phyloP scores from a whole-genome alignment of 192 early-diverging fungal species.

The Lunasporangiospora selenospora region DNA sequence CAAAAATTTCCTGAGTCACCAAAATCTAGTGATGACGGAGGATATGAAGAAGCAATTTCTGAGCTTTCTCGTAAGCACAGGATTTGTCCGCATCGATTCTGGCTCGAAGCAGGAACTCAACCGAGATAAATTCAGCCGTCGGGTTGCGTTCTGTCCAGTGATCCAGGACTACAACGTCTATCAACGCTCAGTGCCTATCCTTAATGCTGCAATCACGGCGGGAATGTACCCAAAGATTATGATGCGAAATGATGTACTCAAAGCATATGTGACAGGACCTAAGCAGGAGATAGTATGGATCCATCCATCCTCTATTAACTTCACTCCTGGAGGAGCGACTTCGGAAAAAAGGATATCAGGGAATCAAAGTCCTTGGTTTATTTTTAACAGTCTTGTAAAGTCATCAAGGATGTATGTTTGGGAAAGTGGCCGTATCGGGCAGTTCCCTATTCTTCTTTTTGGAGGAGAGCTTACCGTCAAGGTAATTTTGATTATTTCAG shows the following conservation, averaged over 20 bases:
- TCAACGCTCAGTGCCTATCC: slow-evolving; percentile 51
- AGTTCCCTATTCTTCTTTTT: slow-evolving; percentile 56
- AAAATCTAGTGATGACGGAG: slow-evolving; percentile 60
- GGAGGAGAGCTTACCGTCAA: slow-evolving; percentile 53
- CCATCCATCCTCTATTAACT: slow-evolving; percentile 83
- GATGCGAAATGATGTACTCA: slow-evolving; percentile 48
- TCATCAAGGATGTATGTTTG: slow-evolving; percentile 58
- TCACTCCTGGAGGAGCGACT: slow-evolving; percentile 39
- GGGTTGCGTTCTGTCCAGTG: slow-evolving; percentile 46
- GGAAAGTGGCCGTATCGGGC: slow-evolving; percentile 54
- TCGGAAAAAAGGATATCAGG: no score
- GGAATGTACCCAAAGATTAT: slow-evolving; percentile 85
- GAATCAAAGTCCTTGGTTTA: slow-evolving; percentile 48
- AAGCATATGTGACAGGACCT: slow-evolving; percentile 49
- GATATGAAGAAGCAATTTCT: slow-evolving; percentile 65
- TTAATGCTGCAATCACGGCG: slow-evolving; percentile 80
- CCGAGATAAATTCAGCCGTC: slow-evolving; percentile 28
- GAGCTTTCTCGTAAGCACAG: slow-evolving; percentile 53
- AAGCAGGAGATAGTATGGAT: slow-evolving; percentile 63
- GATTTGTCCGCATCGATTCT: slow-evolving; percentile 49
- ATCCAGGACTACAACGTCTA: slow-evolving; percentile 51
- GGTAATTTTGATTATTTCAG: slow-evolving; percentile 35
- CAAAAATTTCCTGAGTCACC: slow-evolving; percentile 57
- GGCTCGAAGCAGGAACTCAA: slow-evolving; percentile 37
- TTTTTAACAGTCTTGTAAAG: slow-evolving; percentile 60